A percentile compares a stretch with the other conserved stretches of the same genome.
Evolutionary conservation across 192 early-diverging fungal species (phyloP).

Genomic region (Fimicolochytrium jonesii): DNA sequence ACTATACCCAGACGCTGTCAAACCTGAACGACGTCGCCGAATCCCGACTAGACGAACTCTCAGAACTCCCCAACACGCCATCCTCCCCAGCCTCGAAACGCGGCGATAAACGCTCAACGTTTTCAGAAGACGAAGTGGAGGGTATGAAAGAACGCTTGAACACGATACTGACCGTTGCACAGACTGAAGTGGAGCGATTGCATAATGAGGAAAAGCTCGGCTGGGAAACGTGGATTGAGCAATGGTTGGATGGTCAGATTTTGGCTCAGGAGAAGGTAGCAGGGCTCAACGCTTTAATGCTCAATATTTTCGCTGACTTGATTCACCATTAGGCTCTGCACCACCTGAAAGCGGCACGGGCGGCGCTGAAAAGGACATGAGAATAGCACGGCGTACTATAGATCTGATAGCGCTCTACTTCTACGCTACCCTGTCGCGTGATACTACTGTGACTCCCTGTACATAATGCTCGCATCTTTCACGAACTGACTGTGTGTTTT

Average conservation of each 20-base stretch:
- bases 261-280: slow-evolving; percentile 20
- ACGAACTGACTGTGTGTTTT: no score
- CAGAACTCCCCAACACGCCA: background rate
- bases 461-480: no score
- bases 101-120: background rate
- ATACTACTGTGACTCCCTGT: background rate
- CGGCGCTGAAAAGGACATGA: background rate
- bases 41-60: slow-evolving; percentile 11
- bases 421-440: background rate
- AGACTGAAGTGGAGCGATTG: slow-evolving; percentile 20
- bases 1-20: slow-evolving; percentile 6
- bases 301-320: background rate
- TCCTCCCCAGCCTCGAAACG: background rate
- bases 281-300: background rate
- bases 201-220: slow-evolving; percentile 7
- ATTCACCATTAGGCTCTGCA: slow-evolving; percentile 9
- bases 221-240: background rate
- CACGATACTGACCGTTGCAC: slow-evolving; percentile 2
- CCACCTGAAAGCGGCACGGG: slow-evolving; percentile 10
- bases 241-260: slow-evolving; percentile 20
- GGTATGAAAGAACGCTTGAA: slow-evolving; percentile 14
- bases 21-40: slow-evolving; percentile 20
- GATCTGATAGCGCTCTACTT: background rate
- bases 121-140: background rate
- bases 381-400: background rate